A percentile compares a stretch with the other conserved stretches of the same genome.
These are phyloP conservation scores for Phytophthora kernoviae DNA, from an alignment of 352 stramenopile species.

Conservation along the genomic window DNA sequence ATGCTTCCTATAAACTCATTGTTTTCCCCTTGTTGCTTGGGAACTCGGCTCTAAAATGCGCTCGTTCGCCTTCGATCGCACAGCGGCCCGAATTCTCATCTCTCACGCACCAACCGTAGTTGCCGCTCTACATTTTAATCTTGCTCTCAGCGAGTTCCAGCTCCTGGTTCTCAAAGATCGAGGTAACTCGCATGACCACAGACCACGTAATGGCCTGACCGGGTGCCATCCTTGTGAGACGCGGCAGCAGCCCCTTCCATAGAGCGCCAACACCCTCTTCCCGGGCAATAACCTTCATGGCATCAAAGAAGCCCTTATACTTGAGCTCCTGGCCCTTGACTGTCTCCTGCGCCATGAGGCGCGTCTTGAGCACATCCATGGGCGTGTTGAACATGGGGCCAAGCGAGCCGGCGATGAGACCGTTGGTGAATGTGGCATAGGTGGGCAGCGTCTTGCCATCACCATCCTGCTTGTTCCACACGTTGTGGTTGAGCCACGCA, in stretches of 20 bases:
- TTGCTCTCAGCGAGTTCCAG: constrained; percentile 54
- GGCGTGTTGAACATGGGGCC: constrained; percentile 90
- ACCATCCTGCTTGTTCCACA: constrained; percentile 92
- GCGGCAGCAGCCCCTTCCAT: constrained; percentile 97
- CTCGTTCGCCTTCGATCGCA: constrained; percentile 18
- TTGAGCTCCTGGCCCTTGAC: constrained; percentile 91
- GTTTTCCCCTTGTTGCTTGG: constrained; percentile 12
- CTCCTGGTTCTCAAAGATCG: constrained; percentile 85
- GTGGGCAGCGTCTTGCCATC: constrained; percentile 90
- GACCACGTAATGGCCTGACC: constrained; percentile 98
- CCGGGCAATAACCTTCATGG: constrained; percentile 91
- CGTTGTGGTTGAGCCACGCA: constrained; percentile 90
- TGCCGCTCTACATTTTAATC: constrained; percentile 65
- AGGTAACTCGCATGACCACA: constrained; percentile 88
- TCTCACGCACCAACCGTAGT: not conserved
- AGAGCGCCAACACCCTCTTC: constrained; percentile 95
- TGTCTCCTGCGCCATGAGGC: constrained; percentile 91
- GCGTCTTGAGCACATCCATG: constrained; percentile 96
- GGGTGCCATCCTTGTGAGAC: constrained; percentile 95
- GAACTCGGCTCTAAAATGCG: constrained; percentile 12
- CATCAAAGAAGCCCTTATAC: constrained; percentile 95
- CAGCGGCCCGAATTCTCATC: constrained; percentile 4
- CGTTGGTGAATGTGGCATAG: constrained; percentile 95
- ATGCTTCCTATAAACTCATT: constrained; percentile 35
- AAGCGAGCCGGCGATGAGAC: constrained; percentile 86